Conservation (phyloP, 805 yeast genomes). For the Blastobotrys parvus region DNA sequence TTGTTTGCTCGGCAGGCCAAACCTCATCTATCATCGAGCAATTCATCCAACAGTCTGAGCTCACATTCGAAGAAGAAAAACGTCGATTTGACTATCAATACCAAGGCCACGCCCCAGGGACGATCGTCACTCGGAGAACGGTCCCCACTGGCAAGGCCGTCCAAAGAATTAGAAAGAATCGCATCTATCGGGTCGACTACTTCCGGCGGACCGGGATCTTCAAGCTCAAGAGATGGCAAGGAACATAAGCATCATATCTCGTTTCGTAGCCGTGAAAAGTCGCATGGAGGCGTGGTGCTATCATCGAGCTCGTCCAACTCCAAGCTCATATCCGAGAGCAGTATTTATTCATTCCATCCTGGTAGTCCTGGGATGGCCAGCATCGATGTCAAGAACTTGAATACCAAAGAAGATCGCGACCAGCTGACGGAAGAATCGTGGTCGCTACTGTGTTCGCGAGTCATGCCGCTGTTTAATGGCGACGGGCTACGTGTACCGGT, state of each 20-base stretch:
- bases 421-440: conserved; percentile 41
- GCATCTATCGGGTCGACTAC: conserved; percentile 26
- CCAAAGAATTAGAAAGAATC: conserved; percentile 30
- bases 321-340: conserved; percentile 33
- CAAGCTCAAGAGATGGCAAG: conserved; percentile 8
- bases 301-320: conserved; percentile 38
- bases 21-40: conserved; percentile 7
- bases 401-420: conserved; percentile 27
- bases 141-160: conserved; percentile 27
- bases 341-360: conserved; percentile 34
- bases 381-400: conserved; percentile 22
- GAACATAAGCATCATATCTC: conserved; percentile 28
- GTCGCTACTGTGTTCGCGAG: conserved; percentile 36
- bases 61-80: conserved; percentile 9
- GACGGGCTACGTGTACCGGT: conserved; percentile 43
- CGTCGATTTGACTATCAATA: conserved; percentile 22
- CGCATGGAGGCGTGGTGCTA: conserved; percentile 30
- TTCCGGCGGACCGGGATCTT: conserved; percentile 4
- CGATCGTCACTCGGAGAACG: conserved; percentile 21
- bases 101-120: conserved; percentile 18
- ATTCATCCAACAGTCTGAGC: conserved; percentile 9
- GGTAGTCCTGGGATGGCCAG: conserved; percentile 27
- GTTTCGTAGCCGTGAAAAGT: conserved; percentile 31
- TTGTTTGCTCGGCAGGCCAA: conserved; percentile 29
- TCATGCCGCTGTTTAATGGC: conserved; percentile 42